Percentiles rank a stretch among this genome's conserved stretches.
These are phyloP conservation scores for Fusarium miscanthi DNA, from an alignment of 2,329 filamentous ascomycete species.

Conservation along the genomic window DNA sequence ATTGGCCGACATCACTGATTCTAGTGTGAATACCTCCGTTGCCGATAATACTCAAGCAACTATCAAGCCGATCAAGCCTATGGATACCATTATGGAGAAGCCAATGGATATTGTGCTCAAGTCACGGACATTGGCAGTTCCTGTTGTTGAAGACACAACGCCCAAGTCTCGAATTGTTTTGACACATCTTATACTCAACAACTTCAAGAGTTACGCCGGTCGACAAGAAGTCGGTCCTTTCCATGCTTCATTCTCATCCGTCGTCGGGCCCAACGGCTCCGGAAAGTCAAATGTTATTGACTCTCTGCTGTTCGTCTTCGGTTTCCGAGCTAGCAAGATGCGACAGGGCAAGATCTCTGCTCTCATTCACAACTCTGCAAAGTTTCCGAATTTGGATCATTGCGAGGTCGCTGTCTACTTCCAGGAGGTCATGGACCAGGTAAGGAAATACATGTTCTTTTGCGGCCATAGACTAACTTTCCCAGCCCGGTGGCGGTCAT, in stretches of 20 bases:
- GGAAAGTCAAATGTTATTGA: constrained; percentile 99
- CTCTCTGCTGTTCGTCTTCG: constrained; percentile 97
- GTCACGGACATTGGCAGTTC: constrained; percentile 76
- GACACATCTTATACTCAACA: constrained; percentile 89
- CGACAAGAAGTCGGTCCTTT: constrained; percentile 96
- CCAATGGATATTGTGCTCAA: constrained; percentile 96
- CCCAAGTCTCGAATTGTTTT: constrained; percentile 92
- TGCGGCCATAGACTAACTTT: constrained; percentile 43
- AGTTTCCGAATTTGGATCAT: constrained; percentile 83
- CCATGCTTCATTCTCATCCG: constrained; percentile 95
- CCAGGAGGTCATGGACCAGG: constrained; percentile 90
- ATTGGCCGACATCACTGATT: constrained; percentile 78
- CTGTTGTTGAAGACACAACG: constrained; percentile 76
- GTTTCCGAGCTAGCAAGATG: constrained; percentile 99
- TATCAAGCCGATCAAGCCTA: constrained; percentile 78
- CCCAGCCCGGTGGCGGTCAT: constrained; percentile 74
- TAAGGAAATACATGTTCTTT: constrained; percentile 47
- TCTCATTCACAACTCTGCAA: constrained; percentile 95
- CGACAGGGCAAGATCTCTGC: constrained; percentile 98
- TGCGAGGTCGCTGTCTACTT: constrained; percentile 99
- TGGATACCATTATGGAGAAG: constrained; percentile 82
- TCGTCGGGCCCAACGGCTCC: constrained; percentile 97
- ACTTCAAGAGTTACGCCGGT: constrained; percentile 99
- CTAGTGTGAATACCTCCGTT: constrained; percentile 65
- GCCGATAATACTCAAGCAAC: constrained; percentile 52